A percentile compares a stretch with the other conserved stretches of the same genome.
Evolutionary conservation across 2,329 filamentous ascomycete genomes (phyloP).

Genomic region (Fusarium stilboides): DNA sequence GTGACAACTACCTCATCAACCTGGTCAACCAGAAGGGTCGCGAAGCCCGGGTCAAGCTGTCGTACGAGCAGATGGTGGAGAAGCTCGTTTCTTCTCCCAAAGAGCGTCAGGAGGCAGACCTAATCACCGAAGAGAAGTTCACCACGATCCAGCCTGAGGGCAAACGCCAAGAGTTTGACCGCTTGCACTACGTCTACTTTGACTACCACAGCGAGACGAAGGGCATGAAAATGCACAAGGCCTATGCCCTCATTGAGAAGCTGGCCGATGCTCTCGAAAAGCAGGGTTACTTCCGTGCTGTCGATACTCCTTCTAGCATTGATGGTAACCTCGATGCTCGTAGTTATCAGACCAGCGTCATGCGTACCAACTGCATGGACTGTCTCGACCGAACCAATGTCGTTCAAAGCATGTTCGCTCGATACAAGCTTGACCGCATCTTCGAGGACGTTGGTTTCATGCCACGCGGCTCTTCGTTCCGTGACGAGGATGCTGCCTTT

Average conservation of each 20-base stretch:
- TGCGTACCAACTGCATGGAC: conserved; percentile 99
- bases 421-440: conserved; percentile 90
- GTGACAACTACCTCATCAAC: conserved; percentile 97
- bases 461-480: conserved; percentile 80
- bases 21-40: conserved; percentile 96
- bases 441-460: conserved; percentile 88
- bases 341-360: conserved; percentile 87
- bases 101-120: conserved; percentile 76
- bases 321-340: conserved; percentile 84
- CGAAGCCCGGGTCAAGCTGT: conserved; percentile 89
- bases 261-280: conserved; percentile 81
- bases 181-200: conserved; percentile 96
- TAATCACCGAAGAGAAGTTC: conserved; percentile 83
- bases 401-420: conserved; percentile 95
- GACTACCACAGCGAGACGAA: conserved; percentile 99
- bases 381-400: conserved; percentile 98
- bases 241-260: conserved; percentile 87
- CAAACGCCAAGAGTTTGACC: conserved; percentile 77
- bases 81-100: conserved; percentile 78
- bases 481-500: conserved; percentile 82
- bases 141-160: conserved; percentile 78
- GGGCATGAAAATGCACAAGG: conserved; percentile 92
- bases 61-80: conserved; percentile 92
- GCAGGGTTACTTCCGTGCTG: conserved; percentile 93
- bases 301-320: conserved; percentile 82